Percentiles rank a stretch among this genome's conserved stretches.
Evolutionary conservation across 805 yeast genomes (phyloP).

Genomic region (Ogataea ramenticola): DNA sequence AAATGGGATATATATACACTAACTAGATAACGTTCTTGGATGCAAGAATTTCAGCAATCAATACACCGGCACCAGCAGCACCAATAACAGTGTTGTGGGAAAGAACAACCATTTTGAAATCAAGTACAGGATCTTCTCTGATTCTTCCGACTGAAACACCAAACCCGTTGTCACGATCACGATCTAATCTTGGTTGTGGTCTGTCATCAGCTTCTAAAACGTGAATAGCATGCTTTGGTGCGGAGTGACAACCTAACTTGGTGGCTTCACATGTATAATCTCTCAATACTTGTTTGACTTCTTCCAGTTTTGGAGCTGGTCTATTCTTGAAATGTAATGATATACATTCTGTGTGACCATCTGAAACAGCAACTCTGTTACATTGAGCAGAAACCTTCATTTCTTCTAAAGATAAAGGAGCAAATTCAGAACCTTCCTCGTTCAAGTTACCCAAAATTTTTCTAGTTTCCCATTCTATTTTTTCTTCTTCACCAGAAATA

Average conservation of each 20-base stretch:
- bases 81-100: conserved; percentile 97
- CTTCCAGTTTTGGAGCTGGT: conserved; percentile 80
- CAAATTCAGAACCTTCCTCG: conserved; percentile 44
- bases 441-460: conserved; percentile 76
- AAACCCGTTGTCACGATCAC: conserved; percentile 90
- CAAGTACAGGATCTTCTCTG: conserved; percentile 89
- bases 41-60: conserved; percentile 84
- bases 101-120: conserved; percentile 92
- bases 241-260: conserved; percentile 76
- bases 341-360: conserved; percentile 96
- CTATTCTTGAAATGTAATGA: conserved; percentile 73
- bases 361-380: conserved; percentile 93
- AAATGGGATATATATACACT: too few species aligned
- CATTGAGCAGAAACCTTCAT: conserved; percentile 92
- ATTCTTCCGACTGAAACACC: conserved; percentile 94
- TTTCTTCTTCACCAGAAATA: conserved; percentile 96
- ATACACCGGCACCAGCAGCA: conserved; percentile 97
- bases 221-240: conserved; percentile 88
- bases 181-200: conserved; percentile 96
- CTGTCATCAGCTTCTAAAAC: conserved; percentile 87
- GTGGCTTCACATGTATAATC: conserved; percentile 81
- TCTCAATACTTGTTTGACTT: conserved; percentile 61
- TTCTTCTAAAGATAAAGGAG: conserved; percentile 56
- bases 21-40: conserved; percentile 66
- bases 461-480: conserved; percentile 97